phyloP scores from a whole-genome alignment of 2,329 filamentous ascomycete species.

The Dichotomopilus funicola region DNA sequence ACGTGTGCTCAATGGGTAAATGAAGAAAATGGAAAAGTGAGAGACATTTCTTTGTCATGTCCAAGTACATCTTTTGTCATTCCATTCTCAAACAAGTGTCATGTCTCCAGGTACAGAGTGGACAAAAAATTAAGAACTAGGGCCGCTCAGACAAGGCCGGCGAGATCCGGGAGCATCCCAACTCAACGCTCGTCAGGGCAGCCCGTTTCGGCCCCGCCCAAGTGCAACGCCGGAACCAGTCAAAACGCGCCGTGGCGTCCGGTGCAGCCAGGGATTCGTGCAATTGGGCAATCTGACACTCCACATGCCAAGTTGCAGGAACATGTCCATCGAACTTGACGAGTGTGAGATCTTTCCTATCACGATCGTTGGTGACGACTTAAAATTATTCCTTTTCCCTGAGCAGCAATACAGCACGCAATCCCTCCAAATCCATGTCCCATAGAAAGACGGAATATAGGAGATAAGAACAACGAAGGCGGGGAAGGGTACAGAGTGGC shows the following conservation, averaged over 20 bases:
- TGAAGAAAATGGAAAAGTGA: not conserved
- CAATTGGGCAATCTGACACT: constrained; percentile 11
- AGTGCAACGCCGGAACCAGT: constrained; percentile 12
- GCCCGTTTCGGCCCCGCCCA: not conserved
- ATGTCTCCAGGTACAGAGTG: not conserved
- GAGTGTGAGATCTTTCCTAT: too few relatives aligned
- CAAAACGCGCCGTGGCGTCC: constrained; percentile 9
- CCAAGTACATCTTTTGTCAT: not conserved
- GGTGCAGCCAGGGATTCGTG: constrained; percentile 9
- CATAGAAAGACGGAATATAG: too few relatives aligned
- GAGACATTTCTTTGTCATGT: not conserved
- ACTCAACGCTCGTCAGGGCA: not conserved
- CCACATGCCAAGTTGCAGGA: not conserved
- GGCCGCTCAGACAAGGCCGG: not conserved
- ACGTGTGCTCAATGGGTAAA: not conserved
- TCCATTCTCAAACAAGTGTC: not conserved
- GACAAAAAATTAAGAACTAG: not conserved
- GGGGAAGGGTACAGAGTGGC: too few relatives aligned
- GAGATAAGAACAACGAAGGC: too few relatives aligned
- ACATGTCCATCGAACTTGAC: too few relatives aligned
- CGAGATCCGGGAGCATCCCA: constrained; percentile 3
- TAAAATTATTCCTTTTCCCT: too few relatives aligned
- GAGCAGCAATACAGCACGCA: too few relatives aligned
- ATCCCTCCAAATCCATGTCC: too few relatives aligned
- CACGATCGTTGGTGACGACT: too few relatives aligned